Evolutionary conservation across 495 filamentous ascomycete genomes (phyloP).

Genomic region (Clohesyomyces aquaticus): DNA sequence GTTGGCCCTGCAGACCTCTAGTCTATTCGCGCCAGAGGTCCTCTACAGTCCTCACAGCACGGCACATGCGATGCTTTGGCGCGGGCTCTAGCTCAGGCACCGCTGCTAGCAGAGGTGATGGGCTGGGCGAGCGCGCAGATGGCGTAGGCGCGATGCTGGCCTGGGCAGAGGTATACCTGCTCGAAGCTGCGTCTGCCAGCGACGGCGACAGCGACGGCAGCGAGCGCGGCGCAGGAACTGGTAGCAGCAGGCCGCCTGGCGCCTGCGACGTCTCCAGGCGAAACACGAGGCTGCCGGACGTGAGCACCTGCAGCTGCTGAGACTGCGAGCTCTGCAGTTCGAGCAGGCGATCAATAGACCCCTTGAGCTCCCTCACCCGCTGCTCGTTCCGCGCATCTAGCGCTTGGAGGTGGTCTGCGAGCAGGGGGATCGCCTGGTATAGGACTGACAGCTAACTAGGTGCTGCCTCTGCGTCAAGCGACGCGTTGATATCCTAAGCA

Average conservation of each 20-base stretch:
- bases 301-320: slow-evolving; percentile 15
- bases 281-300: slow-evolving; percentile 15
- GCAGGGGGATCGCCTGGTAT: slow-evolving; percentile 15
- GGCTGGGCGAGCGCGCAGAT: not conserved
- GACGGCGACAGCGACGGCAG: not conserved
- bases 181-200: not conserved
- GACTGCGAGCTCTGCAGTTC: slow-evolving; percentile 14
- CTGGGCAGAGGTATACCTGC: slow-evolving; percentile 17
- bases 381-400: slow-evolving; percentile 16
- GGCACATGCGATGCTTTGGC: slow-evolving; percentile 14
- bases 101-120: not conserved
- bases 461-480: not conserved
- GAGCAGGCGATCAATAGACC: slow-evolving; percentile 1
- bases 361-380: slow-evolving; percentile 8
- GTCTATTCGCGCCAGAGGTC: slow-evolving; percentile 9
- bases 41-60: slow-evolving; percentile 11
- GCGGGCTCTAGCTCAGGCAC: not conserved
- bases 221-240: not conserved
- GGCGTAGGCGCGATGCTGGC: not conserved
- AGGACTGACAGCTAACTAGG: slow-evolving; percentile 14
- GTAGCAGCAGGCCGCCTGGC: slow-evolving; percentile 3
- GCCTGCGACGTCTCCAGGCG: slow-evolving; percentile 10
- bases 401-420: slow-evolving; percentile 10
- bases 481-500: slow-evolving; percentile 5
- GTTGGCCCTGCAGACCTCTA: slow-evolving; percentile 5